Percentiles rank a stretch among this genome's conserved stretches.
These are phyloP conservation scores for Peronosclerospora sorghi DNA, from an alignment of 352 stramenopile genomes.

Conservation along the genomic window DNA sequence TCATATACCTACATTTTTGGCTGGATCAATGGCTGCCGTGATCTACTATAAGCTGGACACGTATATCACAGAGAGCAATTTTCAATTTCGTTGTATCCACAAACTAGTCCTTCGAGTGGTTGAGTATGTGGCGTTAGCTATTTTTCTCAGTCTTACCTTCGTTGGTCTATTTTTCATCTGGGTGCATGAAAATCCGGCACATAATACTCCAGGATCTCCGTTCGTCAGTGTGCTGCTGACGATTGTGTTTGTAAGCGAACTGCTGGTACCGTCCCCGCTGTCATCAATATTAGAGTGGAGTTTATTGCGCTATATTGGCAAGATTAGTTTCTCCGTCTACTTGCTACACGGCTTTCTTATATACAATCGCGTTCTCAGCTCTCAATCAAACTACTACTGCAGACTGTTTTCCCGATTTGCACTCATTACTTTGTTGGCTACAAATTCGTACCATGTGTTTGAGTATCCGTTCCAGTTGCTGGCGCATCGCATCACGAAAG, in stretches of 20 bases:
- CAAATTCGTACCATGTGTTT: constrained; percentile 25
- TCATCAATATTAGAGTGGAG: constrained; percentile 15
- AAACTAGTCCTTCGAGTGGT: constrained; percentile 8
- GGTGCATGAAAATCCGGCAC: constrained; percentile 9
- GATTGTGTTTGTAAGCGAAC: constrained; percentile 14
- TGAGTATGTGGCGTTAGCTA: constrained; percentile 8
- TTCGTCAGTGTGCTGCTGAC: constrained; percentile 14
- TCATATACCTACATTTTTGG: constrained; percentile 7
- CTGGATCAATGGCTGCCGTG: constrained; percentile 4
- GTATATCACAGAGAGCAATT: background rate
- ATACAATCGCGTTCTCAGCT: constrained; percentile 5
- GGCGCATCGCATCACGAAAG: constrained; percentile 12
- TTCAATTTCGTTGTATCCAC: constrained; percentile 9
- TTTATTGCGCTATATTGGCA: constrained; percentile 14
- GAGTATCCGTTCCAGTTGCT: constrained; percentile 35
- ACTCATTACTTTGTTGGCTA: constrained; percentile 18
- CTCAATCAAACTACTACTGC: constrained; percentile 19
- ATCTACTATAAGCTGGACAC: constrained; percentile 1
- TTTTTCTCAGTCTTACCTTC: constrained; percentile 24
- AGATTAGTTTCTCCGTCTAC: constrained; percentile 21
- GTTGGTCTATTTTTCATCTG: constrained; percentile 14
- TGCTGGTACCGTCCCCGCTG: constrained; percentile 14
- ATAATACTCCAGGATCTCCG: constrained; percentile 1
- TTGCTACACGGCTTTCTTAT: constrained; percentile 16
- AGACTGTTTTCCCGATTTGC: constrained; percentile 22